These are phyloP conservation scores for Isabelozyma gotoi DNA, from an alignment of 805 yeast genomes.

Conservation along the genomic window DNA sequence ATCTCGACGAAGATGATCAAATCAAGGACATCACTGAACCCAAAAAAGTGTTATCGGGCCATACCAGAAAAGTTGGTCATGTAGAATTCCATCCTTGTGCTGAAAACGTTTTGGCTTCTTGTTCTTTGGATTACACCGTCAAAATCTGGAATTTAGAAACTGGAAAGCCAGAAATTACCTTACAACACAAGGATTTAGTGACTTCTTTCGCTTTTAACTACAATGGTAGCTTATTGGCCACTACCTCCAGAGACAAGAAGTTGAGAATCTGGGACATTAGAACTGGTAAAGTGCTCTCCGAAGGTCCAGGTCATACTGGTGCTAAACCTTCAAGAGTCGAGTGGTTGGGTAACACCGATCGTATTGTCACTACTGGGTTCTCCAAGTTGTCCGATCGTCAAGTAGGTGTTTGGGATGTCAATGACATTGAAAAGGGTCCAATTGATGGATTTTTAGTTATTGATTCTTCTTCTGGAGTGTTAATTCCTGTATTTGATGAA, in stretches of 20 bases:
- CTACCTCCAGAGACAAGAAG: conserved; percentile 87
- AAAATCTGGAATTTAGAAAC: conserved; percentile 87
- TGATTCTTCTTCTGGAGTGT: conserved; percentile 89
- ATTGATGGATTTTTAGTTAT: conserved; percentile 84
- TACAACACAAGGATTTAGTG: conserved; percentile 86
- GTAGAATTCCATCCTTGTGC: conserved; percentile 89
- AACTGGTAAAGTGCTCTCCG: conserved; percentile 68
- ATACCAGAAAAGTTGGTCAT: conserved; percentile 90
- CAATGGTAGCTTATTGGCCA: conserved; percentile 83
- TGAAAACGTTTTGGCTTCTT: conserved; percentile 79
- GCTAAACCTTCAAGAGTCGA: conserved; percentile 86
- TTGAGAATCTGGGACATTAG: conserved; percentile 91
- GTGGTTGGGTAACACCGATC: conserved; percentile 86
- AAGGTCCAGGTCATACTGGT: conserved; percentile 89
- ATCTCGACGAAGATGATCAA: conserved; percentile 52
- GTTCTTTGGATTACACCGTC: conserved; percentile 87
- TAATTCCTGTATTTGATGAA: conserved; percentile 88
- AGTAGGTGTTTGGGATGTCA: conserved; percentile 89
- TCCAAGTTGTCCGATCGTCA: conserved; percentile 92
- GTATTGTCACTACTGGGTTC: conserved; percentile 92
- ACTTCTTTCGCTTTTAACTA: conserved; percentile 91
- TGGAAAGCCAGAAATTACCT: conserved; percentile 67
- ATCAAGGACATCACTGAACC: conserved; percentile 69
- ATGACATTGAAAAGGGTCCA: conserved; percentile 73
- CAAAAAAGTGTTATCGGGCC: conserved; percentile 72